Conservation (phyloP, 2,329 filamentous ascomycete genomes). For the Tolypocladium paradoxum region DNA sequence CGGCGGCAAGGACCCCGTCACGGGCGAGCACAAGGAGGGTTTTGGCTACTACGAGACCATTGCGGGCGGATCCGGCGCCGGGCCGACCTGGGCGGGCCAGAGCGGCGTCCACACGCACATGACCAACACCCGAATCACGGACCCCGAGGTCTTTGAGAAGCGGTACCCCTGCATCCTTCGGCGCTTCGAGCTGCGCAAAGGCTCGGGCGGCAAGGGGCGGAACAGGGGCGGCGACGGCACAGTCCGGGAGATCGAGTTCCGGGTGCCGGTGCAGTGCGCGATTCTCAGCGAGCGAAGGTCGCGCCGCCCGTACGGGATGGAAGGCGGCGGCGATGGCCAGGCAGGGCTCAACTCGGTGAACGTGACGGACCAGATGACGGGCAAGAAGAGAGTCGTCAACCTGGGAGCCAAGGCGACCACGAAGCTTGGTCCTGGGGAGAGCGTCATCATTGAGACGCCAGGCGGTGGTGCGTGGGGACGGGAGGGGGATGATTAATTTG, state of each 20-base stretch:
- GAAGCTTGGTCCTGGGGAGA: slow-evolving; percentile 44
- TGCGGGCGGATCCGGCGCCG: slow-evolving; percentile 65
- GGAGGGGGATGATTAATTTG: background rate
- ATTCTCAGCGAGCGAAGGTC: slow-evolving; percentile 68
- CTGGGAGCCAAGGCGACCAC: slow-evolving; percentile 51
- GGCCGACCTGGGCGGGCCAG: slow-evolving; percentile 61
- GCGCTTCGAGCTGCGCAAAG: slow-evolving; percentile 54
- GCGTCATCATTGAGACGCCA: slow-evolving; percentile 50
- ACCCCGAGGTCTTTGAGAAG: slow-evolving; percentile 68
- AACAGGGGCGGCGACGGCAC: slow-evolving; percentile 66
- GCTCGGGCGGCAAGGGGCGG: slow-evolving; percentile 46
- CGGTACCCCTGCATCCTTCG: slow-evolving; percentile 58
- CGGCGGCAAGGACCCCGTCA: slow-evolving; percentile 58
- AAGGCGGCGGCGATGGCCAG: slow-evolving; percentile 57
- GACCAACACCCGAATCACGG: slow-evolving; percentile 79
- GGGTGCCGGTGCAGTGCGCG: slow-evolving; percentile 64
- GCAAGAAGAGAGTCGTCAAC: slow-evolving; percentile 32
- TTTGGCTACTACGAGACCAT: slow-evolving; percentile 88
- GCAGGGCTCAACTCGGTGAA: slow-evolving; percentile 48
- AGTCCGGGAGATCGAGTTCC: slow-evolving; percentile 70
- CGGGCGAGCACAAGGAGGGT: slow-evolving; percentile 32
- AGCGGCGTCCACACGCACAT: slow-evolving; percentile 74
- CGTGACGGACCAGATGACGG: slow-evolving; percentile 7
- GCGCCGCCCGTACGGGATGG: slow-evolving; percentile 63
- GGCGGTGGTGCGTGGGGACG: slow-evolving; percentile 52